These are phyloP conservation scores for Musa schizocarpa DNA, from an alignment of 176 grass and related monocot species.

Conservation along the genomic window DNA sequence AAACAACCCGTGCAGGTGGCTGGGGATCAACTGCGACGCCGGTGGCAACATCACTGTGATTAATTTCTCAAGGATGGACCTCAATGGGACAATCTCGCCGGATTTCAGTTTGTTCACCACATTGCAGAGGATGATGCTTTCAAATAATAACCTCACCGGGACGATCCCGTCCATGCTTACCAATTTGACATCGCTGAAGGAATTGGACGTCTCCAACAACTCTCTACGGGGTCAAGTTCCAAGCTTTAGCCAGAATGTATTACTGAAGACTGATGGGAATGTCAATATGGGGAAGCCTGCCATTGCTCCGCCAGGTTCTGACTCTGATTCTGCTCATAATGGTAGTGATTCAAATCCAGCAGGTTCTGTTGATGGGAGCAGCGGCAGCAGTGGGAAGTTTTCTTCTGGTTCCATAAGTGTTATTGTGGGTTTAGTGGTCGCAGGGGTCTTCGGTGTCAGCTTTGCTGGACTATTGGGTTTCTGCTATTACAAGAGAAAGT, in stretches of 20 bases:
- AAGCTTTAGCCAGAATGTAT: not conserved
- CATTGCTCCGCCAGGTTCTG: not conserved
- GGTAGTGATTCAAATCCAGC: not conserved
- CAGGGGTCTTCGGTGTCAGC: not conserved
- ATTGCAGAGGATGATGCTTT: slow-evolving; percentile 12
- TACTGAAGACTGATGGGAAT: slow-evolving; percentile 10
- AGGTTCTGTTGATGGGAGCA: not conserved
- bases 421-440: slow-evolving; percentile 1
- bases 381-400: not conserved
- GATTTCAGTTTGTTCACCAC: slow-evolving; percentile 3
- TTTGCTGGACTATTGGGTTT: not conserved
- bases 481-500: not conserved
- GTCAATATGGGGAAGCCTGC: slow-evolving; percentile 1
- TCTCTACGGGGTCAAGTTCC: slow-evolving; percentile 16
- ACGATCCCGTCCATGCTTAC: slow-evolving; percentile 3
- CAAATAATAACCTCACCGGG: slow-evolving; percentile 19
- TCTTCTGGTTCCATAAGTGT: not conserved
- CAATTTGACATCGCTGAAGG: not conserved
- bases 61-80: slow-evolving; percentile 1
- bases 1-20: slow-evolving; percentile 14
- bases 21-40: slow-evolving; percentile 14
- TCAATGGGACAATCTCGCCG: slow-evolving; percentile 17
- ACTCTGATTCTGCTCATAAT: not conserved
- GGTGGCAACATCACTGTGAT: not conserved
- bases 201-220: slow-evolving; percentile 23